Base-by-base conservation (phyloP, 2,329 filamentous ascomycete species). In the Orbilia oligospora region DNA sequence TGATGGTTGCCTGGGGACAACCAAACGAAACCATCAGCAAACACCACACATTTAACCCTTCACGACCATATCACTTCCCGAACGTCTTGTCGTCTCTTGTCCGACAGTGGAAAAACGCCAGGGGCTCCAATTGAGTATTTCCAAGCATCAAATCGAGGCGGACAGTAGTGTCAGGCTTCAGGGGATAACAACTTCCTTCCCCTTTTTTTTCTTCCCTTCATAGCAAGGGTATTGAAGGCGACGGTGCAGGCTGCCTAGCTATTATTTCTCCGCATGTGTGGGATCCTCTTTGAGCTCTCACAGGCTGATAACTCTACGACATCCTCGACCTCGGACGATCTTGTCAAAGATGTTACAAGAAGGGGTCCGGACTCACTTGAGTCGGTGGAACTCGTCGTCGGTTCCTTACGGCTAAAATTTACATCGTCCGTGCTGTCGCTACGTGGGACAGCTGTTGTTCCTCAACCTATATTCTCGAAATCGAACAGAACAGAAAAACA, bases 341-440 rank as follows among this genome's bases (percentile, higher is more conserved):
- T 81, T 38, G 72, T 82, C 27, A 41, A 53, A 65, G 63, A 78
- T 78, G 75, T 78, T 55, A 76, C 78, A 38, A 80, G 75, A 20
- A 80, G 81, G 24, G 81, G 81, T 1, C 81, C 81, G 3, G 81
- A 82, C 61, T 80, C 71, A 12, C 77, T 80, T 49, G 53, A 58
- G 87, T 86, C 56, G 85, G 85, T 87, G 84, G 66, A 80, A 80
- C 44, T 86, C 84, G 46, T 63, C 63, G 56, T 77, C 41, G 55
- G 41, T 20, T 33, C 68, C 38, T 46, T 80, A 53, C 69, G 73
- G 9, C 81, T 95, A 78, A 88, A 87, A 16, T 92, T 97, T 82
- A 88, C 90, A 12, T 96, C 95, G 5, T 97, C 94, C 0, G 95
- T 99, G 0, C 88, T 98, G n/a, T 91, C 94, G 3, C 87, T 99